These are phyloP conservation scores for Rhizoctonia solani DNA, from an alignment of 1,284 basidiomycete genomes.

Conservation along the genomic window DNA sequence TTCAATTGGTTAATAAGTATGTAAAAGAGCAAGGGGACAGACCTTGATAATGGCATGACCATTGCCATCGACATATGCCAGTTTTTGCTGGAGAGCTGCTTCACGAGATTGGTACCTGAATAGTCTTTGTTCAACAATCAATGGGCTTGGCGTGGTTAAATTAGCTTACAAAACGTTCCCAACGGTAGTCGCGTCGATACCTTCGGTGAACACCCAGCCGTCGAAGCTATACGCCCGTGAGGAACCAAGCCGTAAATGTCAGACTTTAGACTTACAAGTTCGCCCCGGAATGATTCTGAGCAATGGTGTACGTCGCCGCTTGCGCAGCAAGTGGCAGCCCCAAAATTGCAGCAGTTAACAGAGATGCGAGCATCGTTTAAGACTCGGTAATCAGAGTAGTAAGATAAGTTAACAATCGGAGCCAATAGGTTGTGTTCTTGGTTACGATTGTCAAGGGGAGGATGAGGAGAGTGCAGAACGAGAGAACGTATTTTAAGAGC, in stretches of 20 bases:
- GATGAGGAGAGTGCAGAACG: background rate
- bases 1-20: background rate
- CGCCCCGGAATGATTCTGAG: constrained; percentile 18
- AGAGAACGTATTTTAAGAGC: constrained; percentile 7
- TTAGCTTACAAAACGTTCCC: constrained; percentile 37
- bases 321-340: constrained; percentile 16
- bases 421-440: too few relatives aligned
- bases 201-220: constrained; percentile 37
- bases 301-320: constrained; percentile 24
- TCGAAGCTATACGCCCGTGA: constrained; percentile 26
- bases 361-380: constrained; percentile 5
- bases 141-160: background rate
- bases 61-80: constrained; percentile 24
- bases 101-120: constrained; percentile 29
- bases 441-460: background rate
- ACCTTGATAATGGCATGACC: constrained; percentile 37
- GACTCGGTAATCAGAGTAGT: too few relatives aligned
- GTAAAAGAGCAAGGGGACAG: background rate
- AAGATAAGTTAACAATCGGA: too few relatives aligned
- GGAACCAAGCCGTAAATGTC: background rate
- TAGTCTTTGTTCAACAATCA: background rate
- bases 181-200: constrained; percentile 35
- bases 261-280: constrained; percentile 11
- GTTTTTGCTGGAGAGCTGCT: constrained; percentile 24
- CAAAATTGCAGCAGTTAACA: constrained; percentile 2